Conservation (phyloP, 2,329 filamentous ascomycete genomes). For the Amylocarpus encephaloides region DNA sequence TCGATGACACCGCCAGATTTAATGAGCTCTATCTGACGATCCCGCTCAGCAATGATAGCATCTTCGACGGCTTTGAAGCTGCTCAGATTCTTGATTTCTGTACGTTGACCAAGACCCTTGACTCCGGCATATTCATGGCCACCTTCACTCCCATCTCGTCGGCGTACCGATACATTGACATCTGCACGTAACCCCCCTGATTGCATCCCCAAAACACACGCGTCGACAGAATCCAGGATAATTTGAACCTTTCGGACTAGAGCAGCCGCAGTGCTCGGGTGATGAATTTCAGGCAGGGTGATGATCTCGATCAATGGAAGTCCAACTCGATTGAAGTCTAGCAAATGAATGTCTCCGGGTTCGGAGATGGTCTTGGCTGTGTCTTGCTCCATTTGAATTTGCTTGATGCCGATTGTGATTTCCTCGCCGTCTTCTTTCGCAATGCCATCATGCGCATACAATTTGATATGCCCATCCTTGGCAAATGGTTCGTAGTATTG, state of each 20-base stretch:
- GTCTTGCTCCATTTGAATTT: constrained; percentile 96
- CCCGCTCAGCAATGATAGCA: constrained; percentile 83
- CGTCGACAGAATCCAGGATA: constrained; percentile 71
- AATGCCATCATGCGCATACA: constrained; percentile 73
- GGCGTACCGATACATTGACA: constrained; percentile 84
- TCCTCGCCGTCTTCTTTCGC: constrained; percentile 63
- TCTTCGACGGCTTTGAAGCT: constrained; percentile 95
- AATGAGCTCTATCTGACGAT: constrained; percentile 77
- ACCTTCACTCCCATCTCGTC: constrained; percentile 36
- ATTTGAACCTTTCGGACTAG: constrained; percentile 84
- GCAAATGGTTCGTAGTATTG: constrained; percentile 80
- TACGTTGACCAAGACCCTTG: constrained; percentile 69
- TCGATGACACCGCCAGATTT: constrained; percentile 67
- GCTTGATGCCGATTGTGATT: constrained; percentile 77
- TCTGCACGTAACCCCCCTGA: constrained; percentile 84
- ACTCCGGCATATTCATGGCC: constrained; percentile 49
- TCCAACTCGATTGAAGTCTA: constrained; percentile 92
- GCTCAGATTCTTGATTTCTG: constrained; percentile 95
- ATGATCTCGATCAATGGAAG: constrained; percentile 93
- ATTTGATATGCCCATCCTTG: constrained; percentile 62
- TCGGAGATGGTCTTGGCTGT: constrained; percentile 89
- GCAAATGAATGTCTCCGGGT: constrained; percentile 63
- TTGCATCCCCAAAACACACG: constrained; percentile 90
- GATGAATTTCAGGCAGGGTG: constrained; percentile 80
- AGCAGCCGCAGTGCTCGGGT: constrained; percentile 79